Conservation (phyloP, 2,329 filamentous ascomycete species). For the Epichloe sylvatica region DNA sequence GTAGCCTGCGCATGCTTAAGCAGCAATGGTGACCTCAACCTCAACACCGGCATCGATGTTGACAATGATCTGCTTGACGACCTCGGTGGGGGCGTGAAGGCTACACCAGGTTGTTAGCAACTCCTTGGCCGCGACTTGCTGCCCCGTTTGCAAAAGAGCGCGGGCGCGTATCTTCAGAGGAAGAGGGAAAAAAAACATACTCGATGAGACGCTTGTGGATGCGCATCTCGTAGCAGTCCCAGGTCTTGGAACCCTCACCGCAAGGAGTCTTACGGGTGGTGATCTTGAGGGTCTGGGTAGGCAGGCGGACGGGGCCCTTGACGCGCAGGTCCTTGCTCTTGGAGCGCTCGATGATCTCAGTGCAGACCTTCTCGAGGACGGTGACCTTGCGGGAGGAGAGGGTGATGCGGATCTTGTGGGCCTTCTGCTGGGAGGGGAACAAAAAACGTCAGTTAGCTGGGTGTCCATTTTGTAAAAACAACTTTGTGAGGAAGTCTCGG, state of each 20-base stretch:
- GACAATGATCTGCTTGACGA: slow-evolving; percentile 93
- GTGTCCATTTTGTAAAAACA: not conserved
- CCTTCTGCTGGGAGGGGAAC: slow-evolving; percentile 43
- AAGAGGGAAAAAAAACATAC: slow-evolving; percentile 34
- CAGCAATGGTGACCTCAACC: slow-evolving; percentile 85
- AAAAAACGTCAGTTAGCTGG: slow-evolving; percentile 8
- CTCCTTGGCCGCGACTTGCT: not conserved
- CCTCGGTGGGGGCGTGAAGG: slow-evolving; percentile 93
- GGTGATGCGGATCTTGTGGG: slow-evolving; percentile 97
- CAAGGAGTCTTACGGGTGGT: slow-evolving; percentile 98
- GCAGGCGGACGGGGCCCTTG: slow-evolving; percentile 95
- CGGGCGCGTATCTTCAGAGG: no score
- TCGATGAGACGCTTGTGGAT: slow-evolving; percentile 98
- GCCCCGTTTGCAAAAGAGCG: not conserved
- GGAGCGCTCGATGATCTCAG: slow-evolving; percentile 95
- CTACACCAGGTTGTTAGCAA: slow-evolving; percentile 25
- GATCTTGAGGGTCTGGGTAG: slow-evolving; percentile 94
- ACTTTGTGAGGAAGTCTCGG: no score
- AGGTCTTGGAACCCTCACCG: slow-evolving; percentile 99
- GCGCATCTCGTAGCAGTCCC: slow-evolving; percentile 98
- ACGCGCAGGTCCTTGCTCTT: slow-evolving; percentile 97
- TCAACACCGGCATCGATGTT: slow-evolving; percentile 91
- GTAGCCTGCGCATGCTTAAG: slow-evolving; percentile 34
- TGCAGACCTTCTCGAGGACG: slow-evolving; percentile 94
- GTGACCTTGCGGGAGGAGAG: slow-evolving; percentile 88